These are phyloP conservation scores for Acmispon strigosus DNA, from an alignment of 306 rosid genomes.

Conservation along the genomic window DNA sequence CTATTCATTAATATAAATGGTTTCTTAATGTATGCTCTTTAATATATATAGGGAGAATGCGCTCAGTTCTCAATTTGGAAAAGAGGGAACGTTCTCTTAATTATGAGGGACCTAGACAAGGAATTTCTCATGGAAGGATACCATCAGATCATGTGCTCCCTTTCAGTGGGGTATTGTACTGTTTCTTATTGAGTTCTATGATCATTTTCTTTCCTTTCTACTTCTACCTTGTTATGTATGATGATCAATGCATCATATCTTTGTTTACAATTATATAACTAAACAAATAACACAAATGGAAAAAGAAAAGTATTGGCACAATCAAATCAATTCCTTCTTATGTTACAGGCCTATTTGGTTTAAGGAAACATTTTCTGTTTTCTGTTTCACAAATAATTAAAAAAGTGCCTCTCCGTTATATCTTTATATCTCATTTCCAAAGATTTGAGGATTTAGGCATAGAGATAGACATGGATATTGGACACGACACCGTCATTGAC, in stretches of 20 bases:
- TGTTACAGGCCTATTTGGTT: not conserved
- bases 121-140: conserved; percentile 45
- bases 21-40: conserved; percentile 15
- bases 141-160: conserved; percentile 45
- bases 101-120: conserved; percentile 52
- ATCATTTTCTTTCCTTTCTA: conserved; percentile 9
- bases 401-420: not conserved
- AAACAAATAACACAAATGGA: not conserved
- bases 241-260: conserved; percentile 3
- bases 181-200: conserved; percentile 9
- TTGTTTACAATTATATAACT: not conserved
- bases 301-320: not conserved
- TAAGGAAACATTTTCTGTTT: not conserved
- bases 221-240: conserved; percentile 2
- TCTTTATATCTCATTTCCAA: not conserved
- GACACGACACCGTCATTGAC: no score
- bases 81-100: conserved; percentile 67
- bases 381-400: not conserved
- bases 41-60: conserved; percentile 60
- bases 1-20: not conserved
- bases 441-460: not conserved
- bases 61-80: conserved; percentile 70
- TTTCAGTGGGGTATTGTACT: conserved; percentile 47
- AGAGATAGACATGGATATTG: no score
- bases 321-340: not conserved